Evolutionary conservation across 1,284 basidiomycete species (phyloP).

Genomic region (Bjerkandera adusta): DNA sequence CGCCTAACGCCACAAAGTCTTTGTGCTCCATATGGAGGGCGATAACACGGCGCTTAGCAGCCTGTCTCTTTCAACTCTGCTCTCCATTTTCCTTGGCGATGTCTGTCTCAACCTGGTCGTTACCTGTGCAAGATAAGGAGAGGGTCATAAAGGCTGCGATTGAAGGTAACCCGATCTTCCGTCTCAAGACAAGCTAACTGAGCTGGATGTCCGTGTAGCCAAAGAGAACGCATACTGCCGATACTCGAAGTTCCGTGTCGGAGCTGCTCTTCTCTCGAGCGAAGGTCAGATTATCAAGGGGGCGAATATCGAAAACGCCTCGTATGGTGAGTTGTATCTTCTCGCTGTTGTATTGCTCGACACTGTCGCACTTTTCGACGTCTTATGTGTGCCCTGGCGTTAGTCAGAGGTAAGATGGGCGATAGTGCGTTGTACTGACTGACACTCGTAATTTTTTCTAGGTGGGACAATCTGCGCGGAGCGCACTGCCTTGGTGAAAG

Average conservation of each 20-base stretch:
- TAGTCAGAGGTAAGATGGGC: too few species aligned
- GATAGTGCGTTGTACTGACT: not conserved
- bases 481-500: constrained; percentile 85
- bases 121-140: constrained; percentile 24
- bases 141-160: constrained; percentile 33
- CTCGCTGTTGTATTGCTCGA: not conserved
- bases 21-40: too few species aligned
- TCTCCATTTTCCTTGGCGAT: constrained; percentile 18
- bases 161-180: constrained; percentile 24
- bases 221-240: constrained; percentile 61
- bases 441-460: constrained; percentile 23
- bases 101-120: constrained; percentile 24
- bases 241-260: constrained; percentile 89
- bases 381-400: too few species aligned
- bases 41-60: not conserved
- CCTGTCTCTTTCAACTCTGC: not conserved
- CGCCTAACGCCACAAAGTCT: too few species aligned
- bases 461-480: constrained; percentile 87
- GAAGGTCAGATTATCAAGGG: constrained; percentile 78
- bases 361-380: not conserved
- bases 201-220: constrained; percentile 33
- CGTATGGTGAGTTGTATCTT: constrained; percentile 59
- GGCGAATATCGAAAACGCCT: constrained; percentile 89
- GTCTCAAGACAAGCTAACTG: not conserved
- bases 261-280: constrained; percentile 73